A percentile compares a stretch with the other conserved stretches of the same genome.
Conservation (phyloP, 2,329 filamentous ascomycete genomes). For the Calonectria leucothoes region DNA sequence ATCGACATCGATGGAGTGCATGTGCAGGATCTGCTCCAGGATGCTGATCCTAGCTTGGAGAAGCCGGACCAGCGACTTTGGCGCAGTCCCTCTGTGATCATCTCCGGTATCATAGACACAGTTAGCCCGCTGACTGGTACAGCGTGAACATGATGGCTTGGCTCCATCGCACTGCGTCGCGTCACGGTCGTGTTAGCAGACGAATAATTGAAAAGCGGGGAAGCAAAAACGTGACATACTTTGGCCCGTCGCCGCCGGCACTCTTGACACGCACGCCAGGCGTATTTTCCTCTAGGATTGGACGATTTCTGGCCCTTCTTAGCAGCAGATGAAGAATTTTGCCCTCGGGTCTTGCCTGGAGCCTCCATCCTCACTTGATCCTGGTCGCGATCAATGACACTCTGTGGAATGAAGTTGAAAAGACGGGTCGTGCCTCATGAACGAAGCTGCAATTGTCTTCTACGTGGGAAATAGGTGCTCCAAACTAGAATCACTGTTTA, state of each 20-base stretch:
- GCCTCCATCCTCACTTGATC: not conserved
- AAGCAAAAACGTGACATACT: not conserved
- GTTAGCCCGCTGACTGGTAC: conserved; percentile 15
- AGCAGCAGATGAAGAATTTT: not conserved
- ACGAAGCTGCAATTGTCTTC: not conserved
- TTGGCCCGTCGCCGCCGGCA: not conserved
- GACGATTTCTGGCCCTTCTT: not conserved
- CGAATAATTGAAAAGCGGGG: conserved; percentile 35
- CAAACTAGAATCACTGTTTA: not conserved
- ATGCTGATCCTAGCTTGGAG: conserved; percentile 7
- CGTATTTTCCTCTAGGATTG: not conserved
- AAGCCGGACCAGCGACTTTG: not conserved
- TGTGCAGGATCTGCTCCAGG: not conserved
- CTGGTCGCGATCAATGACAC: not conserved
- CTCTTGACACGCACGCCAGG: not conserved
- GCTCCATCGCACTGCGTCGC: conserved; percentile 9
- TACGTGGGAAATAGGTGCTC: not conserved
- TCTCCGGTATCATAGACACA: conserved; percentile 34
- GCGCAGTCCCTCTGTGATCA: not conserved
- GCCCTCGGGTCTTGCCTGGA: not conserved
- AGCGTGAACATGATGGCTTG: conserved; percentile 24
- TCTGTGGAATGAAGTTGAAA: too few species aligned
- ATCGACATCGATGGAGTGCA: conserved; percentile 10
- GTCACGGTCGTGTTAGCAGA: not conserved
- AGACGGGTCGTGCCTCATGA: not conserved